Evolutionary conservation across 768 basidiomycete species (phyloP).

Genomic region (Bullera alba): DNA sequence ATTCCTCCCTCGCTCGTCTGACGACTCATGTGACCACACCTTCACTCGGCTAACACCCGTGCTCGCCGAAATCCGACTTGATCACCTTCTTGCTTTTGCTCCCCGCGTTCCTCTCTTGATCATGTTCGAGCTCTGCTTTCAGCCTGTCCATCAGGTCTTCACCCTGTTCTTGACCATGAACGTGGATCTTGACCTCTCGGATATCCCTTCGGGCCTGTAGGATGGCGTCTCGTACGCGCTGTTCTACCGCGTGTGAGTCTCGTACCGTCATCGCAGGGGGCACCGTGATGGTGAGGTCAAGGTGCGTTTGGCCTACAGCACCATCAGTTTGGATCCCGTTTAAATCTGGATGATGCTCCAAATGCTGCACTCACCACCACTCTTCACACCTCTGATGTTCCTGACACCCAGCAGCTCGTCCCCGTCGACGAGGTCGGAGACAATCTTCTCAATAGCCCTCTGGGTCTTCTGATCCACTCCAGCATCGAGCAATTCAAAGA

Average conservation of each 20-base stretch:
- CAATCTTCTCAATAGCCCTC: slow-evolving; percentile 53
- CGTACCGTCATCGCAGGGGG: slow-evolving; percentile 55
- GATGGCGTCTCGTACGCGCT: slow-evolving; percentile 50
- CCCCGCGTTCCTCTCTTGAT: neutral
- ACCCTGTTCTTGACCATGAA: slow-evolving; percentile 23
- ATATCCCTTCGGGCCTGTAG: slow-evolving; percentile 46
- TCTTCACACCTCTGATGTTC: slow-evolving; percentile 43
- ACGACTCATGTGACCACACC: neutral
- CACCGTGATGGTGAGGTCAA: slow-evolving; percentile 74
- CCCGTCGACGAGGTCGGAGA: slow-evolving; percentile 54
- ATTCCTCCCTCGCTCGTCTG: too few species aligned
- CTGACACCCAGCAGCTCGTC: slow-evolving; percentile 31
- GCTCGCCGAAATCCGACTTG: slow-evolving; percentile 34
- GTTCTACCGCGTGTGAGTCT: slow-evolving; percentile 59
- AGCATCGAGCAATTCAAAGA: slow-evolving; percentile 76
- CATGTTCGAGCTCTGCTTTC: neutral
- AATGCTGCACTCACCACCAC: slow-evolving; percentile 30
- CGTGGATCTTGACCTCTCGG: slow-evolving; percentile 43
- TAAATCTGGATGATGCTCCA: neutral
- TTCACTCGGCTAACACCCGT: slow-evolving; percentile 21
- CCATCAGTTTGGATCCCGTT: neutral
- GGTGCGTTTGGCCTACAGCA: slow-evolving; percentile 65
- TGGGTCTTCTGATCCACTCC: slow-evolving; percentile 60
- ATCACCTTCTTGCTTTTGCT: neutral
- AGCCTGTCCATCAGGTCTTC: neutral